Evolutionary conservation across 768 basidiomycete species (phyloP), one percentile per base, ranked within the genome.

Genomic region (Lactarius sanguifluus): DNA sequence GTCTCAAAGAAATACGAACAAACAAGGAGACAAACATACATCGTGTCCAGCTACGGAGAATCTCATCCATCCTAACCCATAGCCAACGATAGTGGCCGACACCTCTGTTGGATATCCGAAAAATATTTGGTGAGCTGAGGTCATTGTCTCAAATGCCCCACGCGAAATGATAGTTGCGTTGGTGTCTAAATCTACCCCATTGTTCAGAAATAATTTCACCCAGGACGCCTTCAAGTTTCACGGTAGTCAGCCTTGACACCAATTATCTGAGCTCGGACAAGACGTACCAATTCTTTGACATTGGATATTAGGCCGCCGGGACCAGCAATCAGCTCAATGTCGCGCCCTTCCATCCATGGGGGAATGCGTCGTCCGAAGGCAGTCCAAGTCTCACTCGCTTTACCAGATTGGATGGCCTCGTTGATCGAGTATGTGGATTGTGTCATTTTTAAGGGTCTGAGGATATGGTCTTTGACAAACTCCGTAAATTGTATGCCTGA

Each of bases 271-370:
- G 16, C 9, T 50, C 6, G 28, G n/a, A 41, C 18, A 20, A 20
- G 32, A 69, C 79, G 12, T 36, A 79, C 82, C 78, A 84, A 75
- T 41, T 83, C 83, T 30, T 76, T 67, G 0, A 73, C 75, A 34
- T 70, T 81, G 20, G 82, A 80, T 36, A 82, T 79, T n/a, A 84
- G 59, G 1, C 81, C 82, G 2, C 77, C 82, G 0, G 81, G 66
- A 6, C 81, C 82, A 5, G 80, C 78, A 6, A 71, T 64, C 25
- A 76, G 56, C 1, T 72, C 70, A 6, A 64, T 70, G 4, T 55
- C 6, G 40, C 64, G 40, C 57, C 78, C 77, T 1, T 65, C 67
- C 20, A 78, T 73, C 68, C 72, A 76, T 36, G 71, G 72, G 1
- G 80, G 78, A 0, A 81, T 71, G 25, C 75, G 67, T 25, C 79